Evolutionary conservation across 257 asterid genomes (phyloP), one percentile per base, ranked within the genome.

Genomic region (Plectranthus barbatus): DNA sequence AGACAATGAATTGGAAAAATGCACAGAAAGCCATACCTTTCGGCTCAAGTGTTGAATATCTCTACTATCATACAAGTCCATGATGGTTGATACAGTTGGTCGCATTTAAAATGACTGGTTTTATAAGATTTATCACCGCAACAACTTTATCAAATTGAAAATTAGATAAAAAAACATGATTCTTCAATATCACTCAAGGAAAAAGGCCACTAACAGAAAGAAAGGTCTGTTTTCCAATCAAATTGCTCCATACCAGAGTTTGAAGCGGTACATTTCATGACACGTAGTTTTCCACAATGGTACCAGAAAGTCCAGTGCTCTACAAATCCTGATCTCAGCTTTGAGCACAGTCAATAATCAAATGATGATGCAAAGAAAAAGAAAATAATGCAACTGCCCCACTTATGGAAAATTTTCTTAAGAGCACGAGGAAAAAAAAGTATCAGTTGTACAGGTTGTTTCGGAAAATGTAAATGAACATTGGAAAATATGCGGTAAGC

Each of bases 1-100:
- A 66, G 74, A 67, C 69, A 48, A 60, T 37, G 76, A 65, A 73
- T 60, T 39, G 73, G 76, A 74, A 44, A 78, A 68, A 70, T 64
- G 72, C 72, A 77, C 65, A 45, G 44, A 78, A 69, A 50, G 68
- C 71, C 84, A 59, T 67, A 67, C 59, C 84, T 83, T 80, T 74
- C 83, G 85, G 84, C 79, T 69, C 50, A 83, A 76, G 76, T 72
- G 70, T 78, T 74, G 78, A 83, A 76, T 78, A 76, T 55, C 79
- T 65, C 67, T 71, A 72, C 64, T 62, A 76, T 71, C 74, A 52
- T 49, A 73, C 34, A 54, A 76, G 49, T 36, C 74, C 77, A 54
- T 77, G 73, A 76, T 80, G 89, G 71, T 76, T 65, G 71, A 49
- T 61, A 70, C 77, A 62, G 46, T 66, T 67, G 56, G 71, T 64